Evolutionary conservation across 2,329 filamentous ascomycete genomes (phyloP).

Genomic region (Mariannaea sp.): DNA sequence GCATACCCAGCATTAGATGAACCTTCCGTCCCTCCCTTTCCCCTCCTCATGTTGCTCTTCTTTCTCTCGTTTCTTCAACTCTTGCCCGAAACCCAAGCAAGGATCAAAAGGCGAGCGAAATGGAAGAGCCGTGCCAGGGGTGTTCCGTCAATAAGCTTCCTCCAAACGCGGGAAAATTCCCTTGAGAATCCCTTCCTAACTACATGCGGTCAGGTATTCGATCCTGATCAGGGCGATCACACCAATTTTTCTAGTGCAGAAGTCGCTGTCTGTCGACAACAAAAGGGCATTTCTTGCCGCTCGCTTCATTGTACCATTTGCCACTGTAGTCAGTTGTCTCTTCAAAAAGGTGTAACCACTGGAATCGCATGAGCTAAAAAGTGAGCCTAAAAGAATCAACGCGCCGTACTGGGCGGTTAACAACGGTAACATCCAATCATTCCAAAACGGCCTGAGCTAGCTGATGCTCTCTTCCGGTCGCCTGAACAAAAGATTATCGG

Average conservation of each 20-base stretch:
- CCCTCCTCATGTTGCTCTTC: neutral
- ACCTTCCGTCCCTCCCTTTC: slow-evolving; percentile 6
- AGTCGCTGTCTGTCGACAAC: neutral
- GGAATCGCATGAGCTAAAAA: neutral
- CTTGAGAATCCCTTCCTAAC: too few species aligned
- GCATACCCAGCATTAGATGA: slow-evolving; percentile 16
- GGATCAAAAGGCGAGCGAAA: slow-evolving; percentile 1
- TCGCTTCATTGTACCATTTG: neutral
- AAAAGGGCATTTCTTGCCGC: neutral
- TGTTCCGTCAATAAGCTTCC: slow-evolving; percentile 1
- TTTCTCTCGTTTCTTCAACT: neutral
- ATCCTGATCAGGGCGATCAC: too few species aligned
- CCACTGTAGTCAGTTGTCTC: slow-evolving; percentile 2
- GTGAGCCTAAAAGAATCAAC: neutral
- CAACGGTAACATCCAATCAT: slow-evolving; percentile 6
- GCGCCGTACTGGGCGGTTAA: slow-evolving; percentile 5
- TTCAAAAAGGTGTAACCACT: slow-evolving; percentile 5
- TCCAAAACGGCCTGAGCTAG: slow-evolving; percentile 8
- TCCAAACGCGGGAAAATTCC: slow-evolving; percentile 11
- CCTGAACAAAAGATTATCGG: slow-evolving; percentile 2
- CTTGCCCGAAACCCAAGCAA: neutral
- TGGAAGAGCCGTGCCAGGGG: neutral
- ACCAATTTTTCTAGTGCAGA: neutral
- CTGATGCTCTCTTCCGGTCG: slow-evolving; percentile 5
- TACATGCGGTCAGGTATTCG: too few species aligned